Conservation (phyloP, 805 yeast species). For the Komagataella pseudopastoris region DNA sequence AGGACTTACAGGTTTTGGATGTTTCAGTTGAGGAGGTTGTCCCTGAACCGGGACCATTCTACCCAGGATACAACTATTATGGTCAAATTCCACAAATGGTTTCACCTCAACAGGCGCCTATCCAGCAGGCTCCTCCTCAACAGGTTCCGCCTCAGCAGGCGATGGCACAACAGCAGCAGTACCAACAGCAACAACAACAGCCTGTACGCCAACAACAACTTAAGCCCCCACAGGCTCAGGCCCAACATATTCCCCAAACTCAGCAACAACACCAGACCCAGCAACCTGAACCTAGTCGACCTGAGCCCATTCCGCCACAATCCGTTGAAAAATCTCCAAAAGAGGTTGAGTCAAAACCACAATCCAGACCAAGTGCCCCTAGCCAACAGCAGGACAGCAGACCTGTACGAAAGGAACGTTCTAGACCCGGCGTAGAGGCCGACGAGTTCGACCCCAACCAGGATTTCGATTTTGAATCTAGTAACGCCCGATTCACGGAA, state of each 20-base stretch:
- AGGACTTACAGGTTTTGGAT: constrained; percentile 77
- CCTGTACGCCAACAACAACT: constrained; percentile 7
- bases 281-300: neutral
- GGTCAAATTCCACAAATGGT: neutral
- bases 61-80: constrained; percentile 16
- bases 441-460: neutral
- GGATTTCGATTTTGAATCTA: constrained; percentile 66
- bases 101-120: constrained; percentile 6
- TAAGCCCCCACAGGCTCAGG: constrained; percentile 6
- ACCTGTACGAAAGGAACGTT: neutral
- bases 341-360: constrained; percentile 8
- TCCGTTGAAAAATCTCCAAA: constrained; percentile 8
- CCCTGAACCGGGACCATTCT: constrained; percentile 30
- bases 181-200: constrained; percentile 6
- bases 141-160: constrained; percentile 7
- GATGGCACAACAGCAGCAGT: constrained; percentile 5
- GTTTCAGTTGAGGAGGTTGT: constrained; percentile 48
- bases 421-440: neutral
- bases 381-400: neutral
- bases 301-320: neutral
- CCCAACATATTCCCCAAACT: constrained; percentile 1
- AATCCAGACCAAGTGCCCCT: constrained; percentile 1
- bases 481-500: constrained; percentile 58
- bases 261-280: constrained; percentile 3
- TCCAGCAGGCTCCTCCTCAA: constrained; percentile 4